Conservation (phyloP, 148 eudicot genomes). For the Rhododendron griersonianum region DNA sequence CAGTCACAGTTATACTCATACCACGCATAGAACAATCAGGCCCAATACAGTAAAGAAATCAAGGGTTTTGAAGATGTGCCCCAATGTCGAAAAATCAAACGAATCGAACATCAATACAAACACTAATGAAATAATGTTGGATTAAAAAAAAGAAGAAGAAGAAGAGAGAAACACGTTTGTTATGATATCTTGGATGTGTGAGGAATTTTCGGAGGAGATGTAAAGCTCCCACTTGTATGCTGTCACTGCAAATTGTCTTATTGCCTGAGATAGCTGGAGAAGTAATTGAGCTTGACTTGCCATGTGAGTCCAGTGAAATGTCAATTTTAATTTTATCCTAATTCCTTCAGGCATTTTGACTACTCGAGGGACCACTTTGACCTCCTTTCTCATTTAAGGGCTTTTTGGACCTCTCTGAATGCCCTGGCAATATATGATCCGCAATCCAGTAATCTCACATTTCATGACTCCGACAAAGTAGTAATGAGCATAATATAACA, state of each 20-base stretch:
- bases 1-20: no score
- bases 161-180: neutral
- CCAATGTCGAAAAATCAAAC: neutral
- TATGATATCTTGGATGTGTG: neutral
- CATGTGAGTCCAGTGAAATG: slow-evolving; percentile 10
- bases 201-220: neutral
- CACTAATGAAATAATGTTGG: no score
- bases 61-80: no score
- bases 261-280: slow-evolving; percentile 6
- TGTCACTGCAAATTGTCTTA: slow-evolving; percentile 3
- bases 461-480: neutral
- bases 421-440: neutral
- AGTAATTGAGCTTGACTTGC: slow-evolving; percentile 13
- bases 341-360: slow-evolving; percentile 15
- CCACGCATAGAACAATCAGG: no score
- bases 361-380: slow-evolving; percentile 23
- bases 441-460: neutral
- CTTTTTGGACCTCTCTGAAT: neutral
- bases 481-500: neutral
- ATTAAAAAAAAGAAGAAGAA: neutral
- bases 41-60: no score
- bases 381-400: neutral
- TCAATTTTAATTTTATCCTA: slow-evolving; percentile 14
- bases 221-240: slow-evolving; percentile 2
- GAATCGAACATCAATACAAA: neutral